Evolutionary conservation across 176 grass and related monocot genomes (phyloP).

Genomic region (Tillandsia fasciculata): DNA sequence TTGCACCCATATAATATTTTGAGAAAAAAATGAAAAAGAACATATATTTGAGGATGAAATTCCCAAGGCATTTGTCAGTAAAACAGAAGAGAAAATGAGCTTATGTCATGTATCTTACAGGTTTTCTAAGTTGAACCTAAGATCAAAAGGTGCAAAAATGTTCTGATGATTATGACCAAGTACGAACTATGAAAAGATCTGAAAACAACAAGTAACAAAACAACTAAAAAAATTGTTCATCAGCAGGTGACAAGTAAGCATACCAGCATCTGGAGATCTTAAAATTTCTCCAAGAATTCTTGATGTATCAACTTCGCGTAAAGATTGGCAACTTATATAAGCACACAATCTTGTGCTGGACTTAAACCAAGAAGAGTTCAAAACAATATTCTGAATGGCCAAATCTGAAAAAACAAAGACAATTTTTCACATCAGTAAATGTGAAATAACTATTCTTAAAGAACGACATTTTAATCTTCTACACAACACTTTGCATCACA

Average conservation of each 20-base stretch:
- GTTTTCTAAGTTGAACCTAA: background rate
- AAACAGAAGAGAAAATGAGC: background rate
- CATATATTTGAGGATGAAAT: background rate
- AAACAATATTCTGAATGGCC: conserved; percentile 57
- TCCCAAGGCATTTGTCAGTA: background rate
- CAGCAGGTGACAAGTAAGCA: background rate
- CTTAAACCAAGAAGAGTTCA: conserved; percentile 85
- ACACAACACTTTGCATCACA: too few relatives aligned
- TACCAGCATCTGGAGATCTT: conserved; percentile 33
- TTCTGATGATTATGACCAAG: background rate
- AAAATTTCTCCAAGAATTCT: conserved; percentile 50
- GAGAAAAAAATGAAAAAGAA: background rate
- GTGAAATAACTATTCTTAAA: background rate
- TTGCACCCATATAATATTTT: background rate
- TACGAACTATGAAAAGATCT: background rate
- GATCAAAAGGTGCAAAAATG: background rate
- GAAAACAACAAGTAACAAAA: background rate
- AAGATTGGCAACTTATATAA: conserved; percentile 63
- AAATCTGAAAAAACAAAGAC: conserved; percentile 35
- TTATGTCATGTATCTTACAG: background rate
- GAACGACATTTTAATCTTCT: too few relatives aligned
- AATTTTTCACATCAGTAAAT: background rate
- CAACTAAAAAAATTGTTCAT: background rate
- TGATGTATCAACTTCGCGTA: conserved; percentile 85
- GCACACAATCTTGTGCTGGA: conserved; percentile 53